Evolutionary conservation across 495 filamentous ascomycete species (phyloP), one percentile per base, ranked within the genome.

Genomic region (Penicillium simplicissimum): DNA sequence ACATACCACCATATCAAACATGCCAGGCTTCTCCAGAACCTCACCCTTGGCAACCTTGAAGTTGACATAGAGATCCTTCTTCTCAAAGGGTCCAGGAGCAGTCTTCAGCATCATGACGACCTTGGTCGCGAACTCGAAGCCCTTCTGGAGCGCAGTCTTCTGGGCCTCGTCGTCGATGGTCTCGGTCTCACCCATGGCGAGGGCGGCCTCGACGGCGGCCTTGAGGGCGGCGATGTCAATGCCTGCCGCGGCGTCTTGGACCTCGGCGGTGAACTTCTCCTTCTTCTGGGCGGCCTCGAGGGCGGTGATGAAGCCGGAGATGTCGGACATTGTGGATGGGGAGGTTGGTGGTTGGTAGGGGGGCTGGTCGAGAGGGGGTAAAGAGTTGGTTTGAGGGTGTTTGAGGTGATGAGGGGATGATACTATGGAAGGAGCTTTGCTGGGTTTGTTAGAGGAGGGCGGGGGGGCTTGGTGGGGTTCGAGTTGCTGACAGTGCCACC

Each of bases 21-120:
- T 80, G 55, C 79, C 77, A 52, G 76, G 75, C 58, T 77, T 65
- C 13, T 80, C 71, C 14, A 76, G 63, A 28, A 69, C 69, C 64
- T 85, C 83, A 45, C 80, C 72, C 38, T 69, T 77, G 28, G 75
- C 76, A 71, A 80, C 74, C 78, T 89, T 89, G 80, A 79, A 88
- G 67, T 82, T 77, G 57, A 73, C 81, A 72, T 88, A 88, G 49
- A 86, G 72, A 79, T 88, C 67, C 57, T 65, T 60, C 64, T 84
- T 73, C 67, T 87, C 86, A 49, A 81, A 76, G 54, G 81, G 71
- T 11, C 68, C 72, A 6, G 83, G 84, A 55, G 81, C 78, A 11
- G 73, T 70, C 60, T 77, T 74, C 52, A 84, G 79, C 79, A 89
- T 86, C 70, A 79, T 79, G 64, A 88, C 83, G 55, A 90, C 84